Evolutionary conservation across 352 stramenopile species (phyloP), one percentile per base, ranked within the genome.

Genomic region (Globisporangium paroecandrum): DNA sequence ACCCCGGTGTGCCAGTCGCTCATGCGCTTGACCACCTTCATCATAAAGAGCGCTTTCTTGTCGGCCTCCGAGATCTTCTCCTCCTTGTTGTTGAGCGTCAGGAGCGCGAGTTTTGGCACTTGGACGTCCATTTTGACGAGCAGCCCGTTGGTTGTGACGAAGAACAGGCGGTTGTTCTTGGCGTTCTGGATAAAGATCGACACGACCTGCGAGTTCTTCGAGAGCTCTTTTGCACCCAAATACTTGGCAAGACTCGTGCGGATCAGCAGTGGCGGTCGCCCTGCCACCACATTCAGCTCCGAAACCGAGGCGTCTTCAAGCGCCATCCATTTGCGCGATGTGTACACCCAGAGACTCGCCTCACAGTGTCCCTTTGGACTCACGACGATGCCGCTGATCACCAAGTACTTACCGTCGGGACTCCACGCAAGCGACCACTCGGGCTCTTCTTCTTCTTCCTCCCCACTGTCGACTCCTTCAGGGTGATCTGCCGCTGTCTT

Each of bases 1-100:
- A 91, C 69, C 0, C 75, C 74, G 1, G 81, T 75, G 62, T 93
- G 85, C 85, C 85, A 93, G 32, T 89, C 77, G 3, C 68, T 71
- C 22, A 91, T 54, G 15, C 71, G 74, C 62, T 81, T 86, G 27
- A 81, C 70, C 2, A 76, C 54, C 20, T 73, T 72, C 58, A 90
- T 74, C 20, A 68, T 69, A 61, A 89, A 76, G 7, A 86, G 43
- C 1, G 61, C 58, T 15, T 68, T 64, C 10, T 49, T 66, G 27
- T 79, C 68, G 10, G 57, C 41, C 7, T 55, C 25, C 25, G 10
- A 65, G 4, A 22, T 1, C 6, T 9, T 8, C 8, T 25, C n/a
- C 38, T 24, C 18, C 1, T 36, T 62, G 1, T 59, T 24, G 25
- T 79, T 71, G 29, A 82, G 76, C 34, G 79, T 66, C n/a, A 71